Evolutionary conservation across 495 filamentous ascomycete genomes (phyloP), one percentile per base, ranked within the genome.

Genomic region (Chlorociboria aeruginascens): DNA sequence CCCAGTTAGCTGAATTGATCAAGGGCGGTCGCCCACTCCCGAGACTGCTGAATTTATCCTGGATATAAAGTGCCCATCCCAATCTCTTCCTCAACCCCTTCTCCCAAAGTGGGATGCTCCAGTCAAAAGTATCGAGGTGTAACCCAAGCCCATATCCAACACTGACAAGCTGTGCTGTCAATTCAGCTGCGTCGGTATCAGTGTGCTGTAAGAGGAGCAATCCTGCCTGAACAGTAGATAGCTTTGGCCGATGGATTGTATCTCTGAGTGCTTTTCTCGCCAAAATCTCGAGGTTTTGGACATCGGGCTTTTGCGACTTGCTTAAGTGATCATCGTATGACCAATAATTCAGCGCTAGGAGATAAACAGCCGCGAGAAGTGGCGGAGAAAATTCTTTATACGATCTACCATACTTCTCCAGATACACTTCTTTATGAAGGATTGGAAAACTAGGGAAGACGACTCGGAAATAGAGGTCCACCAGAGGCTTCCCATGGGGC

Each of bases 201-300:
- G 87, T 87, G 37, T 87, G 80, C 55, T 98, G 89, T 51, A 90
- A 81, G n/a, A 98, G 70, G 32, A 98, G 63, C 38, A 98, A 67
- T 8, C 89, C 90, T 4, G 88, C 89, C 61, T 98, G 92, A 13
- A 98, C 77, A 1, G 89, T 90, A 13, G 90, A 89, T n/a, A 96
- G 74, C 52, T 90, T 94, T 1, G 90, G 86, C 48, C 81, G 72
- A 52, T 83, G 80, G 60, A 95, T 78, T 39, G 86, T 85, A 45
- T 85, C 78, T 2, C 73, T 74, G 33, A 95, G 68, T 28, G 83
- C 73, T 46, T 77, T 78, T 51, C 81, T 70, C 16, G 89, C 84
- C 29, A 87, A 68, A 50, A 81, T 78, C 65, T 95, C 89, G 20
- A 96, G 69, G 49, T 78, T 76, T 34, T 69, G 66, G 44, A 83